Base-by-base conservation (phyloP, 2,329 filamentous ascomycete genomes). In the Fusarium nanum region DNA sequence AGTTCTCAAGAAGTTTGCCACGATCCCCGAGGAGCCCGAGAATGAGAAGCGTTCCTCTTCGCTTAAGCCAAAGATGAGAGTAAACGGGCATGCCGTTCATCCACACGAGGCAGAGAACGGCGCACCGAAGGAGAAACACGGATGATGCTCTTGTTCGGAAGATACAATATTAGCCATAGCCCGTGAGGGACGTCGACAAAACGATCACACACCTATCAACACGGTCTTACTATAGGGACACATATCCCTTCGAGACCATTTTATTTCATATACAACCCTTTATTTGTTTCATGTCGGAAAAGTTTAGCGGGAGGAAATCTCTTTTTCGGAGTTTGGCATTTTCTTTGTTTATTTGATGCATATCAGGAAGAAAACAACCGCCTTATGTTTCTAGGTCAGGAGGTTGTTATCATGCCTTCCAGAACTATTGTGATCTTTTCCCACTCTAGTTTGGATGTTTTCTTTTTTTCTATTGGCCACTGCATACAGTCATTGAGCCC, bases 1-100 rank as follows among this genome's bases (percentile, higher is more conserved):
- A 74, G 93, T 97, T 1, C 83, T 97, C 14, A 93, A 91, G 76
- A 93, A 93, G 76, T 95, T 93, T 77, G 88, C 92, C 6, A 93
- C 93, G 0, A 97, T 96, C 30, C 88, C 87, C 0, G 93, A 95
- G 76, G 92, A 94, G 64, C 72, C 73, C 1, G 78, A 79, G 76
- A 63, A 60, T 5, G 67, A 71, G 54, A 74, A 75, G 28, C 60
- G 37, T n/a, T 52, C 59, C 7, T 58, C 60, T 27, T 70, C 67
- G 7, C 67, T 69, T 11, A 72, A 71, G 16, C 56, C 69, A 14
- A 47, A 65, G n/a, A 40, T 53, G 28, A 71, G 60, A n/a, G 44
- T 57, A 22, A 75, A 75, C 23, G 71, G 73, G 7, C 55, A 67
- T 52, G 54, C 40, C 18, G 18, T 64, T 25, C 63, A 68, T 6